Evolutionary conservation across 352 stramenopile species (phyloP), one percentile per base, ranked within the genome.

Genomic region (Pythium guiyangense): DNA sequence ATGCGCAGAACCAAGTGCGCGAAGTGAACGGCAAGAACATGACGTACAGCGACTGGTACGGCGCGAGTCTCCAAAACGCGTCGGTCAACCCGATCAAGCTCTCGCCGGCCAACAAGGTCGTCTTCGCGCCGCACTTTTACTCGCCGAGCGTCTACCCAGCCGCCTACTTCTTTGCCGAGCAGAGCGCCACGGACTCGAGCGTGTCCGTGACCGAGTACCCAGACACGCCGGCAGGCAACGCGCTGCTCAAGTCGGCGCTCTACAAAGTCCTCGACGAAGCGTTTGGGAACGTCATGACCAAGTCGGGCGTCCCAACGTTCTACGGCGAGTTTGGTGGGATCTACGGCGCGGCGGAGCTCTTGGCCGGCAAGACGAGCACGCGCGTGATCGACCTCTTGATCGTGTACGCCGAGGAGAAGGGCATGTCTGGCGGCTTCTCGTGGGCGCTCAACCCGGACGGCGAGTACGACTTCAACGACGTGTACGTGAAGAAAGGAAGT

Each of bases 241-340:
- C 60, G n/a, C 60, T 69, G 47, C 62, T 93, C 17, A 70, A 88
- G 53, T 50, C 49, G 12, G 79, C 80, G 3, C 59, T 93, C 22
- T 81, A 70, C 46, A 63, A 67, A 29, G 77, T 89, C 50, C 61
- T 93, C 25, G 77, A 93, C 57, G 69, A 78, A 29, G 64, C 84
- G 0, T 93, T 93, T 40, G 84, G 84, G 14, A 73, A 80, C 8
- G 65, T 67, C 1, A 67, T 90, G 22, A 73, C 66, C n/a, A 67
- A 67, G 15, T 65, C 39, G 12, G 74, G 73, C 18, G 66, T 84
- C 29, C 79, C 80, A 4, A 80, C 84, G 26, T 88, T 91, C 54
- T 91, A 86, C 54, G 83, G 83, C 20, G 80, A 91, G 52, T 93
- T 91, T 60, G 80, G 84, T 52, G 84, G 84, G n/a, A 90, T 93